A percentile compares a stretch with the other conserved stretches of the same genome.
Conservation (phyloP, 2,329 filamentous ascomycete genomes). For the Aspergillus ochraceoroseus region DNA sequence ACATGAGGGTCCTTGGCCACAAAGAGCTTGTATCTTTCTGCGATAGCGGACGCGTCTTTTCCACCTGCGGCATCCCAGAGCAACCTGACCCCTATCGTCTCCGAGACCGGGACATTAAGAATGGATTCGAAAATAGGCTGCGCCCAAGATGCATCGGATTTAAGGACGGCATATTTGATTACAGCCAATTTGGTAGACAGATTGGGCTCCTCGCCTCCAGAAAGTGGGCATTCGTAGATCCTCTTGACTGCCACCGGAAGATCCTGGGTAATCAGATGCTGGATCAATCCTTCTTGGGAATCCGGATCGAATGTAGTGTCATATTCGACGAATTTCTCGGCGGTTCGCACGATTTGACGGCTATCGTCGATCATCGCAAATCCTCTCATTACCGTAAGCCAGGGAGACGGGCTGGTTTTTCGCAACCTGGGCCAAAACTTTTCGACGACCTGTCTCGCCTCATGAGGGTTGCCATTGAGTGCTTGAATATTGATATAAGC, state of each 20-base stretch:
- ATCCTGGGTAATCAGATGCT: slow-evolving; percentile 57
- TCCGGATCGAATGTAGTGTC: slow-evolving; percentile 47
- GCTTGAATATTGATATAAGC: slow-evolving; percentile 51
- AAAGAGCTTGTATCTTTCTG: slow-evolving; percentile 67
- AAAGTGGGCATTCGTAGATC: slow-evolving; percentile 60
- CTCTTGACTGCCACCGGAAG: slow-evolving; percentile 58
- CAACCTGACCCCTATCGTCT: slow-evolving; percentile 66
- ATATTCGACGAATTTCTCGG: slow-evolving; percentile 50
- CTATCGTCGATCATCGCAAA: slow-evolving; percentile 56
- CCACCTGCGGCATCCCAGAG: slow-evolving; percentile 70
- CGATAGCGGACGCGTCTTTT: slow-evolving; percentile 66
- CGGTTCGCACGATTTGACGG: slow-evolving; percentile 55
- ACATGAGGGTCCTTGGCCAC: slow-evolving; percentile 44
- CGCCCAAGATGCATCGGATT: slow-evolving; percentile 59
- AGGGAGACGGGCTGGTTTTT: slow-evolving; percentile 33
- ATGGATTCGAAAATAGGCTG: slow-evolving; percentile 53
- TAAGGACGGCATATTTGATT: slow-evolving; percentile 58
- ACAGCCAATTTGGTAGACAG: slow-evolving; percentile 50
- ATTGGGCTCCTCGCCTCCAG: slow-evolving; percentile 40
- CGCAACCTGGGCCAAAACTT: slow-evolving; percentile 38
- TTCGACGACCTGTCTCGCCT: slow-evolving; percentile 49
- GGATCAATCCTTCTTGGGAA: slow-evolving; percentile 52
- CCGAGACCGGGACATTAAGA: slow-evolving; percentile 46
- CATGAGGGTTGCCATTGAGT: slow-evolving; percentile 51
- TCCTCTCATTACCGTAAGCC: slow-evolving; percentile 55